Percentiles rank a stretch among this genome's conserved stretches.
Evolutionary conservation across 2,329 filamentous ascomycete species (phyloP).

Genomic region (Zymoseptoria passerinii): DNA sequence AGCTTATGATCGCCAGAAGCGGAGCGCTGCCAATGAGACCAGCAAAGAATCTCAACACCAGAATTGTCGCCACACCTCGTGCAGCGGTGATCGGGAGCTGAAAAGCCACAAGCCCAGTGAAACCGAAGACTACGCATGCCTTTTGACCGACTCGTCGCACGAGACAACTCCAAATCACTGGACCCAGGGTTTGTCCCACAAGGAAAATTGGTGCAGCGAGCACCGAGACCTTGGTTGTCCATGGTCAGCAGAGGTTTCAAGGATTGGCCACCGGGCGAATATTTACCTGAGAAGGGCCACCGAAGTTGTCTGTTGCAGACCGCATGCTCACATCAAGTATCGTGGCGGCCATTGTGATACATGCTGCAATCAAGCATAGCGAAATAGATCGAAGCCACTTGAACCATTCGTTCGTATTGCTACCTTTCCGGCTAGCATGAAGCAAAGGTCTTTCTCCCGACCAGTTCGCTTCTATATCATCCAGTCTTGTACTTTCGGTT

Average conservation of each 20-base stretch:
- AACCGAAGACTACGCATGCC: not conserved
- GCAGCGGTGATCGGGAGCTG: not conserved
- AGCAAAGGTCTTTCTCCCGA: not conserved
- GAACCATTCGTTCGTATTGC: not conserved
- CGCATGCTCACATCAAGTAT: not conserved
- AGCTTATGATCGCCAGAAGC: not conserved
- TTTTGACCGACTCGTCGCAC: not conserved
- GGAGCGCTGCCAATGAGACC: not conserved
- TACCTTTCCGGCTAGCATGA: not conserved
- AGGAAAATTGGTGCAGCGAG: not conserved
- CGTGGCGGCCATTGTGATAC: not conserved
- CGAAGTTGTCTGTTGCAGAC: not conserved
- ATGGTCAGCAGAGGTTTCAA: not conserved
- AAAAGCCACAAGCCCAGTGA: not conserved
- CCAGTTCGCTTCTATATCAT: not conserved
- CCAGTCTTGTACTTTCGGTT: not conserved
- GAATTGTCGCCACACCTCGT: not conserved
- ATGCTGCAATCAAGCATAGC: not conserved
- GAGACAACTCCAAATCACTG: not conserved
- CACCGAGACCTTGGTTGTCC: not conserved
- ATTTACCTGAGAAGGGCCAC: not conserved
- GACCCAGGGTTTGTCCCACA: not conserved
- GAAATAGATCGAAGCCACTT: not conserved
- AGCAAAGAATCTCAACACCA: not conserved
- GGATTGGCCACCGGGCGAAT: not conserved